Percentiles rank a stretch among this genome's conserved stretches.
Conservation (phyloP, 1,284 basidiomycete species). For the Heterobasidion annosum region DNA sequence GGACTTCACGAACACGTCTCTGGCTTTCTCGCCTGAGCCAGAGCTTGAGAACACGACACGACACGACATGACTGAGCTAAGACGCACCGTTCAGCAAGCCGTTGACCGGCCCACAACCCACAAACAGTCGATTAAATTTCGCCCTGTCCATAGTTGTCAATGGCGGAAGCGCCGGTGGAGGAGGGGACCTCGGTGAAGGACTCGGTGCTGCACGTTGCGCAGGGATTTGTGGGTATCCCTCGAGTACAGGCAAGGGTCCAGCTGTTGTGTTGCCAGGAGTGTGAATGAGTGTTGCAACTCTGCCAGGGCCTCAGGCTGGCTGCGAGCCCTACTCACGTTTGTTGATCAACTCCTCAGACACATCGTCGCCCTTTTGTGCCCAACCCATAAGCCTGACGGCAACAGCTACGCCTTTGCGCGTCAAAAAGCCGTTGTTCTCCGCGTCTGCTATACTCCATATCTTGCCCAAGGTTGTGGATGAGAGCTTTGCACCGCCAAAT, state of each 20-base stretch:
- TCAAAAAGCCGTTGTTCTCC: constrained; percentile 88
- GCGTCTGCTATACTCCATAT: constrained; percentile 93
- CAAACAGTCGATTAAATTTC: constrained; percentile 79
- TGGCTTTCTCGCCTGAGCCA: constrained; percentile 76
- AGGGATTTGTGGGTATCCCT: constrained; percentile 50
- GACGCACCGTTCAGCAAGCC: constrained; percentile 68
- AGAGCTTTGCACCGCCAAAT: constrained; percentile 72
- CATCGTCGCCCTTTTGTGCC: constrained; percentile 80
- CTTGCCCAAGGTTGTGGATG: constrained; percentile 77
- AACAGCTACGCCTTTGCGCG: constrained; percentile 77
- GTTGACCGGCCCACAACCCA: constrained; percentile 61
- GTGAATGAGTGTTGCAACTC: background rate
- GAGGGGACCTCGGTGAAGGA: constrained; percentile 51
- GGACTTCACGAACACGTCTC: constrained; percentile 91
- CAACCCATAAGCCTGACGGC: constrained; percentile 88
- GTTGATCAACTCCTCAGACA: constrained; percentile 50
- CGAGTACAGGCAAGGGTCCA: constrained; percentile 76
- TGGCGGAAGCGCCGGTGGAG: constrained; percentile 44
- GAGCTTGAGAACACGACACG: background rate
- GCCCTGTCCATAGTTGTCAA: constrained; percentile 73
- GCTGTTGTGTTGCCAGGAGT: constrained; percentile 32
- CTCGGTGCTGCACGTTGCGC: constrained; percentile 42
- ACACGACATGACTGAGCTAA: background rate
- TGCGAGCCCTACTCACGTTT: constrained; percentile 43
- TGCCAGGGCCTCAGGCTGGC: too few relatives aligned